These are phyloP conservation scores for Neofusicoccum sp. DNA, from an alignment of 2,329 filamentous ascomycete species.

Conservation along the genomic window DNA sequence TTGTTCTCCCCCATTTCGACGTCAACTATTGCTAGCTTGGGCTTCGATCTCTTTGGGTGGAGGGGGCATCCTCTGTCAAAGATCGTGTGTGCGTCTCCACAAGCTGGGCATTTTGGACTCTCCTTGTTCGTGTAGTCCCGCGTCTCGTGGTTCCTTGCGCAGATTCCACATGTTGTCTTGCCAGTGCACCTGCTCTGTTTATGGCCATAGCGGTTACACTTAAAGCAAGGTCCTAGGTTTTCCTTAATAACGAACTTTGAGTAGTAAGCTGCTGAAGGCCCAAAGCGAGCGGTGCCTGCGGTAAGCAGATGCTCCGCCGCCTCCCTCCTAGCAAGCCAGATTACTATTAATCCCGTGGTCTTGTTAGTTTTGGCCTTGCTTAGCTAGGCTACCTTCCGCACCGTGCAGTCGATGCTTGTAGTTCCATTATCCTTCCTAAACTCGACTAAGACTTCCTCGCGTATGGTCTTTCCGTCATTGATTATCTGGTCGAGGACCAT, in stretches of 20 bases:
- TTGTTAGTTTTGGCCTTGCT: not conserved
- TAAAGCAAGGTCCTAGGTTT: not conserved
- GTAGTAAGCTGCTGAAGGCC: not conserved
- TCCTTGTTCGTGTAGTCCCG: not conserved
- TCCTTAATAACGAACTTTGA: not conserved
- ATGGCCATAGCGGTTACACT: not conserved
- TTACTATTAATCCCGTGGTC: not conserved
- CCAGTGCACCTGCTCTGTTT: not conserved
- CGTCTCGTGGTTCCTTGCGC: not conserved
- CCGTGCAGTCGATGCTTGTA: not conserved
- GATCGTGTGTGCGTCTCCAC: not conserved
- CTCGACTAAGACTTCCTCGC: not conserved
- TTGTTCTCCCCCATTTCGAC: too few species aligned
- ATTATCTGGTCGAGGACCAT: not conserved
- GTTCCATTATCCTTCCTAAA: not conserved
- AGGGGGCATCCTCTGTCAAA: too few species aligned
- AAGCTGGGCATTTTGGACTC: not conserved
- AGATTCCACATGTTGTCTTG: not conserved
- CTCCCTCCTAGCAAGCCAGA: not conserved
- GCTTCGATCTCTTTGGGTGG: too few species aligned
- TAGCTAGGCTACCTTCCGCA: not conserved
- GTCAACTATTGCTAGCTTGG: too few species aligned
- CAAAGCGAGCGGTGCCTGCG: not conserved
- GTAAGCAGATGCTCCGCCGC: not conserved
- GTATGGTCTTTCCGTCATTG: not conserved